Conservation (phyloP, 345 rosid genomes). For the Acer saccharum region DNA sequence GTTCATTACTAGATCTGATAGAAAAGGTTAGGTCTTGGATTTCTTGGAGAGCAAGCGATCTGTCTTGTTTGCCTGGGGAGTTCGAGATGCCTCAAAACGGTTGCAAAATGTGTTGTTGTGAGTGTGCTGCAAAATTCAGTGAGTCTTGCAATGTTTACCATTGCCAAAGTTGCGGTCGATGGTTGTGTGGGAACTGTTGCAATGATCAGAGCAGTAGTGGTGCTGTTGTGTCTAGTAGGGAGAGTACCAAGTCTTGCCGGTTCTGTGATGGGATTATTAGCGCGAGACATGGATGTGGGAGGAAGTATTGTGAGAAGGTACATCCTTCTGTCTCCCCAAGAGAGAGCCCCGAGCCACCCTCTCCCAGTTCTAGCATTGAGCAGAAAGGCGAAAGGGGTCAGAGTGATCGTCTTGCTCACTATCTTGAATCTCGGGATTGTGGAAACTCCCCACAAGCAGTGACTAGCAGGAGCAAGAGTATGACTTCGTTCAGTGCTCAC, state of each 20-base stretch:
- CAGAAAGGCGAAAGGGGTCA: slow-evolving; percentile 29
- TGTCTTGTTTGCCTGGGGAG: slow-evolving; percentile 33
- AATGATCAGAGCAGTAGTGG: slow-evolving; percentile 26
- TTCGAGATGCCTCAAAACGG: slow-evolving; percentile 49
- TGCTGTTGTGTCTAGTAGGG: slow-evolving; percentile 20
- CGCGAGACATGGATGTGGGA: slow-evolving; percentile 40
- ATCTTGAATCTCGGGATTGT: slow-evolving; percentile 58
- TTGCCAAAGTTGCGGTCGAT: slow-evolving; percentile 67
- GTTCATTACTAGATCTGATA: slow-evolving; percentile 68
- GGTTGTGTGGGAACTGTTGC: slow-evolving; percentile 65
- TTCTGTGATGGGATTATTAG: slow-evolving; percentile 50
- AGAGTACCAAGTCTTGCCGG: slow-evolving; percentile 53
- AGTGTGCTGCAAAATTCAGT: slow-evolving; percentile 42
- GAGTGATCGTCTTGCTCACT: slow-evolving; percentile 43
- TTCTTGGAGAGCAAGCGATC: slow-evolving; percentile 62
- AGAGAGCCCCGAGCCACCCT: slow-evolving; percentile 70
- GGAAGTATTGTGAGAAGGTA: slow-evolving; percentile 66
- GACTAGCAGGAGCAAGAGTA: slow-evolving; percentile 42
- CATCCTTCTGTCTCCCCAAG: slow-evolving; percentile 63
- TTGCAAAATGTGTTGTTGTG: slow-evolving; percentile 47
- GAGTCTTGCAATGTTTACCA: slow-evolving; percentile 38
- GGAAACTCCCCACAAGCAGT: slow-evolving; percentile 37
- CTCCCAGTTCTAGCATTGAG: slow-evolving; percentile 42
- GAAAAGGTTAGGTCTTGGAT: slow-evolving; percentile 76
- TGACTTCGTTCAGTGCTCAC: slow-evolving; percentile 46